These are phyloP conservation scores for Gentiana macrophylla DNA, from an alignment of 257 asterid species.

Conservation along the genomic window DNA sequence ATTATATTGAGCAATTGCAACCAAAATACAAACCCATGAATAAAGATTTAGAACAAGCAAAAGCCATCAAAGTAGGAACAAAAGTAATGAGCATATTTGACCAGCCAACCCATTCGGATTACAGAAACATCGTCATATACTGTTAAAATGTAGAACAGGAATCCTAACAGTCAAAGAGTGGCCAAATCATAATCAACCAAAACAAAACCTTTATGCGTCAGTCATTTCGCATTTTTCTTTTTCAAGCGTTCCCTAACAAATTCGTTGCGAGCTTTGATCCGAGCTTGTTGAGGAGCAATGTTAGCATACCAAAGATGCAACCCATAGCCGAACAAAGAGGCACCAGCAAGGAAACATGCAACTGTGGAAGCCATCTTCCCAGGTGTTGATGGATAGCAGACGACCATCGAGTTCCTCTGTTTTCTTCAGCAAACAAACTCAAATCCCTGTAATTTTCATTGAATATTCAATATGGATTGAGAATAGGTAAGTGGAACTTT, in stretches of 20 bases:
- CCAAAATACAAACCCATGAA: no score
- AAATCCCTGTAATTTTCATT: no score
- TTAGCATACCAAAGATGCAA: slow-evolving; percentile 48
- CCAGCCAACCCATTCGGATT: not conserved
- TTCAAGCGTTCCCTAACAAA: slow-evolving; percentile 48
- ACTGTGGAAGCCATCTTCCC: slow-evolving; percentile 14
- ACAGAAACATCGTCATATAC: not conserved
- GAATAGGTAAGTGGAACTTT: no score
- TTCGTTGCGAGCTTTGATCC: slow-evolving; percentile 56
- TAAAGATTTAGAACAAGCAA: no score
- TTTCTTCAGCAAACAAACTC: not conserved
- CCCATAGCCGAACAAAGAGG: slow-evolving; percentile 45
- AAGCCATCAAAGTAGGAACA: no score
- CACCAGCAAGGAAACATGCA: slow-evolving; percentile 37
- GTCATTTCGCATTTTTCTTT: slow-evolving; percentile 38
- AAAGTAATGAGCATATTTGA: not conserved
- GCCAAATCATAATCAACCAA: not conserved
- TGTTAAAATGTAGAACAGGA: not conserved
- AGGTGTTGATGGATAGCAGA: slow-evolving; percentile 34
- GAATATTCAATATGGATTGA: no score
- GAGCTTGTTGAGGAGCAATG: slow-evolving; percentile 75
- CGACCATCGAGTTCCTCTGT: slow-evolving; percentile 28
- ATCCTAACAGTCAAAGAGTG: not conserved
- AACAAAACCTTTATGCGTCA: not conserved
- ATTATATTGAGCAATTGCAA: no score